Base-by-base conservation (phyloP, 768 basidiomycete genomes). In the Russula vinacea region DNA sequence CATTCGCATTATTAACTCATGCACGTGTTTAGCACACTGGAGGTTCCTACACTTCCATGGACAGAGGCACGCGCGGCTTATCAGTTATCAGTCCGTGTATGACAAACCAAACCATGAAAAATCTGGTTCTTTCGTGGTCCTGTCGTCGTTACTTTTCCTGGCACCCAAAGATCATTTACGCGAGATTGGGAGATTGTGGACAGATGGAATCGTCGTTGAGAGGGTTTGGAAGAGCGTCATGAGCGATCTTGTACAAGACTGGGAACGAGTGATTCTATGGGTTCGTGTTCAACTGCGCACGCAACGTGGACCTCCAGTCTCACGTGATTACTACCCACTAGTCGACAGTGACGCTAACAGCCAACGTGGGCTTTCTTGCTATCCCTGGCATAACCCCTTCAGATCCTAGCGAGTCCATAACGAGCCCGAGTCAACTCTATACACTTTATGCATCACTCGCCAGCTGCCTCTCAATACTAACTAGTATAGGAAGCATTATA, bases 351-450 rank as follows among this genome's bases (percentile, higher is more conserved):
- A 65, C 76, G 68, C 68, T 77, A 0, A 70, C 68, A 5, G 76
- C 73, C 5, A 73, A 75, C 56, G 72, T 77, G 9, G 71, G 74
- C 19, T 76, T 77, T 56, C 69, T 77, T 17, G 74, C 76, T 2
- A 73, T 76, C 10, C 76, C 74, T 5, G 70, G 70, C 29, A 71
- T 75, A 7, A 11, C 62, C 35, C 17, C 58, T 24, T 44, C 56
- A 2, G 54, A 54, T 37, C 42, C 54, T 17, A 54, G 29, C 7
- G 54, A 37, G 17, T 7, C 7, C 32, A 10, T 63, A 13, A 1
- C 14, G 29, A 45, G n/a, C 10, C 7, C 24, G 19, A 56, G 16
- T 17, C 22, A 51, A 32, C 29, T 57, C 14, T 0, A 45, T 57
- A 13, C n/a, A n/a, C n/a, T 42, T 44, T 10, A 32, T 11, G 13